phyloP scores from a whole-genome alignment of 371 early-diverging fungal species.

The Mortierella sp. region DNA sequence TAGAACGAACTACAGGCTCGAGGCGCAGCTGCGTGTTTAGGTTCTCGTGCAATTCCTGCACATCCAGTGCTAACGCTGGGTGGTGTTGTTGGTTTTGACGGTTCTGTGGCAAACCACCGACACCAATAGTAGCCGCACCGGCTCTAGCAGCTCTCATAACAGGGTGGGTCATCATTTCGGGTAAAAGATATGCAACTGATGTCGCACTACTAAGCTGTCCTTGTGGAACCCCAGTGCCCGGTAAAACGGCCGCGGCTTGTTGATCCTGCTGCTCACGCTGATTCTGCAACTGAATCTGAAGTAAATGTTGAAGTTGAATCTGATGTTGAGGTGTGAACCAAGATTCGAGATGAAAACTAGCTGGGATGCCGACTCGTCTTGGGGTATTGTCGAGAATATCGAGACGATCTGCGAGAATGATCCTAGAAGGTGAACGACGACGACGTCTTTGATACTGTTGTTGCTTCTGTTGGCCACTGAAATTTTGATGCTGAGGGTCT shows the following conservation, averaged over 20 bases:
- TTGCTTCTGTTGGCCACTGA: neutral
- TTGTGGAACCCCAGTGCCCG: neutral
- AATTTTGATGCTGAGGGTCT: neutral
- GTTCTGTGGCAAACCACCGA: neutral
- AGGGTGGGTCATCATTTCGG: slow-evolving; percentile 27
- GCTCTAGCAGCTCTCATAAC: slow-evolving; percentile 27
- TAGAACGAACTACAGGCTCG: neutral
- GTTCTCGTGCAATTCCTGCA: slow-evolving; percentile 10
- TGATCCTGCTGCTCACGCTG: slow-evolving; percentile 27
- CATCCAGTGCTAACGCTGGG: neutral
- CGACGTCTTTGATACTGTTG: neutral
- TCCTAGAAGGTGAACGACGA: slow-evolving; percentile 8
- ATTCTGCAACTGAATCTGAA: slow-evolving; percentile 32
- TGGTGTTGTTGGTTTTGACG: neutral
- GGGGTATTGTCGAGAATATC: slow-evolving; percentile 34
- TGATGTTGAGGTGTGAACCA: slow-evolving; percentile 54
- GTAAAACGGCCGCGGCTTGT: slow-evolving; percentile 2
- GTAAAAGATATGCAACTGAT: neutral
- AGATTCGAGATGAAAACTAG: slow-evolving; percentile 15
- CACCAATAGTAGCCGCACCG: slow-evolving; percentile 28
- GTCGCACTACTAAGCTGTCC: slow-evolving; percentile 1
- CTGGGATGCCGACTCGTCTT: slow-evolving; percentile 17
- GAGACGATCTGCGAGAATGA: slow-evolving; percentile 15
- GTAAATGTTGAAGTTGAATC: slow-evolving; percentile 32
- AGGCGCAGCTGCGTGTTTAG: slow-evolving; percentile 5